Base-by-base conservation (phyloP, 2,329 filamentous ascomycete species). In the Cercospora sp. region DNA sequence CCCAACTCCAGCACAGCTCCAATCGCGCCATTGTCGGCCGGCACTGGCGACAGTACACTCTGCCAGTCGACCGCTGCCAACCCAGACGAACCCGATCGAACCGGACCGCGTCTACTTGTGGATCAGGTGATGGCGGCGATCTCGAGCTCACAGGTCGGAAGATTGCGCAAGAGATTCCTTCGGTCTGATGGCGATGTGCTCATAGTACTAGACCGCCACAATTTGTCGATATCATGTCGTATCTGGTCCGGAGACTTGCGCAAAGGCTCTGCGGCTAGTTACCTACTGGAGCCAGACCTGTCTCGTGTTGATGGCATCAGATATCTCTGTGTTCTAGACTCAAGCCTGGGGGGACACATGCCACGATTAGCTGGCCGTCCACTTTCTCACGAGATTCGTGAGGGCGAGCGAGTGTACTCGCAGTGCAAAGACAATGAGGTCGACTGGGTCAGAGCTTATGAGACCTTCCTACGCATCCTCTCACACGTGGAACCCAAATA, bases 381-480 rank as follows among this genome's bases (percentile, higher is more conserved):
- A 13, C 33, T 61, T 30, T 61, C 59, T 20, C 18, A 23, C 36
- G 18, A 45, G 18, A 30, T 3, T 16, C 16, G 2, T 10, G 33
- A n/a, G n/a, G 16, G 1, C 8, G 33, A 23, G 6, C 20, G 3
- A 61, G 10, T 61, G 59, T 42, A 61, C 8, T 13, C 33, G 33
- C 16, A 48, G 7, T 28, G 48, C 48, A 8, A 53, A 13, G 33
- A 5, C 33, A 13, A 2, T 12, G 4, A 42, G 36, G 6, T 42
- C 16, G 69, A 69, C 53, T 74, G 72, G 73, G 4, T 67, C 2
- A 65, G 60, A 18, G 69, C 66, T 4, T 74, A 72, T 26, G 69
- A 72, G 16, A 69, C 59, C n/a, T 73, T 74, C 45, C 62, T 75
- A 16, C 70, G 67, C 9, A 70, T 80, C 10, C 71, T 80, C 23